Evolutionary conservation across 345 rosid genomes (phyloP).

Genomic region (Chamaenerion angustifolium): DNA sequence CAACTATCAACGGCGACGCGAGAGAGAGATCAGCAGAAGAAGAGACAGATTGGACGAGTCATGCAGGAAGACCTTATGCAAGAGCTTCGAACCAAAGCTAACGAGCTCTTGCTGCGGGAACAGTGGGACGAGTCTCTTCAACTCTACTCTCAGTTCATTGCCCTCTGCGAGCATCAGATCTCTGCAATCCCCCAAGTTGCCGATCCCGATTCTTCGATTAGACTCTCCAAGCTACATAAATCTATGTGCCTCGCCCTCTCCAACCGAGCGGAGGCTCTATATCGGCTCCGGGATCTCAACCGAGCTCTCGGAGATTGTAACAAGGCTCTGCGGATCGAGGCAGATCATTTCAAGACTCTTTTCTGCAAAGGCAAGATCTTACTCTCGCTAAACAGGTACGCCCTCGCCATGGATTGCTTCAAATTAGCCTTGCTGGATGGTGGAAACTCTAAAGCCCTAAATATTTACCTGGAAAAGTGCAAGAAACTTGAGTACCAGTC

Average conservation of each 20-base stretch:
- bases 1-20: slow-evolving; percentile 12
- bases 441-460: slow-evolving; percentile 38
- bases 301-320: slow-evolving; percentile 55
- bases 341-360: slow-evolving; percentile 67
- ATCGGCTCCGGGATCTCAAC: slow-evolving; percentile 26
- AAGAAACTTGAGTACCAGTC: slow-evolving; percentile 60
- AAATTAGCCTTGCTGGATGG: slow-evolving; percentile 30
- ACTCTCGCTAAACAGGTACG: slow-evolving; percentile 46
- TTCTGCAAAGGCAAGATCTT: slow-evolving; percentile 70
- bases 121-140: slow-evolving; percentile 59
- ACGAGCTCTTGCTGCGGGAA: slow-evolving; percentile 64
- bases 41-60: background rate
- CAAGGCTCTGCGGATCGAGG: slow-evolving; percentile 41
- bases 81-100: slow-evolving; percentile 58
- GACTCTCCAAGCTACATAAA: slow-evolving; percentile 26
- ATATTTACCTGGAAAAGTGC: slow-evolving; percentile 52
- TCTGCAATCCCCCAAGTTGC: slow-evolving; percentile 9
- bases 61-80: slow-evolving; percentile 26
- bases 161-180: slow-evolving; percentile 36
- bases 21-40: background rate
- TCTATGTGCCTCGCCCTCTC: slow-evolving; percentile 59
- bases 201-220: slow-evolving; percentile 10
- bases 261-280: slow-evolving; percentile 61
- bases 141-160: slow-evolving; percentile 49
- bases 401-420: slow-evolving; percentile 61